Evolutionary conservation across 2,329 filamentous ascomycete species (phyloP).

Genomic region (Mycosphaerella sp.): DNA sequence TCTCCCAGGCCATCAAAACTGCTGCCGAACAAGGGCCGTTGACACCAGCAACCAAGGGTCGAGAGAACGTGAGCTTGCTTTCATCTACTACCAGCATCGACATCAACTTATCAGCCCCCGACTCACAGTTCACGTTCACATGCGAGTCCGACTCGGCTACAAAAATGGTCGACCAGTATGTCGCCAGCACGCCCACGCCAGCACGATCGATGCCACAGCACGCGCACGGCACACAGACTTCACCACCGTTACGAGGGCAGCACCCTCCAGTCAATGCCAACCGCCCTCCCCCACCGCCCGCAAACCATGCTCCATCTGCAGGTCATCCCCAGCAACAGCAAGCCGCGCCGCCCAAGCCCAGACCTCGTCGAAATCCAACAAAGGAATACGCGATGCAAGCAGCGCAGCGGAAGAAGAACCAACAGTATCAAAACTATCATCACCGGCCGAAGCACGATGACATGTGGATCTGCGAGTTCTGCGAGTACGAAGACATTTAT

Average conservation of each 20-base stretch:
- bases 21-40: slow-evolving; percentile 61
- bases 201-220: slow-evolving; percentile 14
- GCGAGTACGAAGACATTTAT: slow-evolving; percentile 95
- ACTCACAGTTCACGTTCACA: slow-evolving; percentile 92
- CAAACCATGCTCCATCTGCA: slow-evolving; percentile 26
- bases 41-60: slow-evolving; percentile 61
- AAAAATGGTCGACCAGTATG: slow-evolving; percentile 51
- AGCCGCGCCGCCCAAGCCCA: slow-evolving; percentile 51
- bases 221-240: slow-evolving; percentile 29
- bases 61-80: slow-evolving; percentile 64
- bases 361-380: slow-evolving; percentile 53
- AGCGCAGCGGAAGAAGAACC: slow-evolving; percentile 67
- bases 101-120: slow-evolving; percentile 56
- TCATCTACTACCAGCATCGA: slow-evolving; percentile 47
- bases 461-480: slow-evolving; percentile 95
- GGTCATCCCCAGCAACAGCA: slow-evolving; percentile 32
- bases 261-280: slow-evolving; percentile 13
- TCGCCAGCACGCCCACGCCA: slow-evolving; percentile 20
- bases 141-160: slow-evolving; percentile 85
- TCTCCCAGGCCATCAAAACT: slow-evolving; percentile 85
- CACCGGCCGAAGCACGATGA: slow-evolving; percentile 66
- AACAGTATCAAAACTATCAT: slow-evolving; percentile 69
- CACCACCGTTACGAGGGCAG: slow-evolving; percentile 21
- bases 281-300: slow-evolving; percentile 22
- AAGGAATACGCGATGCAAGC: slow-evolving; percentile 71